A percentile compares a stretch with the other conserved stretches of the same genome.
phyloP scores from a whole-genome alignment of 176 grass and related monocot species.

The Lolium rigidum region DNA sequence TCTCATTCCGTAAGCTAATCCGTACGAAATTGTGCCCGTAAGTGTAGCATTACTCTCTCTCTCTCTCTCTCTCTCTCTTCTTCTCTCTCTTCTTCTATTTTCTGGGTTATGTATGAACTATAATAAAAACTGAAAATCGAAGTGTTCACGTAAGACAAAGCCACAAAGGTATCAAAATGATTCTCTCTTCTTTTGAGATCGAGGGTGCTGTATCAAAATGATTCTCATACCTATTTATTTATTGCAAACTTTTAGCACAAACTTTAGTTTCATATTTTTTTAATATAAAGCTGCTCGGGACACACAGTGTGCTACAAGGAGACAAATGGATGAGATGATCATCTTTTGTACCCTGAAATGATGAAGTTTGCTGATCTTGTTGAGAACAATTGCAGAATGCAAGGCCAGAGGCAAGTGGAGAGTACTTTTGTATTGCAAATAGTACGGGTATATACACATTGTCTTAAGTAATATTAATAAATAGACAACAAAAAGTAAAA shows the following conservation, averaged over 20 bases:
- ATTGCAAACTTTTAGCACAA: not conserved
- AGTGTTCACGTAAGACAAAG: slow-evolving; percentile 31
- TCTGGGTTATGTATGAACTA: not conserved
- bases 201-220: not conserved
- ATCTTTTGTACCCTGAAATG: slow-evolving; percentile 48
- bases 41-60: too few relatives aligned
- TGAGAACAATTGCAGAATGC: not conserved
- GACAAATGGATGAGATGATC: slow-evolving; percentile 37
- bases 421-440: too few relatives aligned
- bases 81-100: too few relatives aligned
- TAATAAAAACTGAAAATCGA: not conserved
- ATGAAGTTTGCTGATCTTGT: slow-evolving; percentile 35
- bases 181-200: not conserved
- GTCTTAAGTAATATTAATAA: too few relatives aligned
- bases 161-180: slow-evolving; percentile 4
- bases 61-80: too few relatives aligned
- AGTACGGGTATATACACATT: too few relatives aligned
- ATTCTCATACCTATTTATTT: slow-evolving; percentile 30
- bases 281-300: slow-evolving; percentile 7
- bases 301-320: slow-evolving; percentile 27
- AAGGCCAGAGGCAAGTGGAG: not conserved
- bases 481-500: too few relatives aligned
- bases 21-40: too few relatives aligned
- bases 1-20: too few relatives aligned
- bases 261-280: not conserved